These are phyloP conservation scores for Saccharomyces uvarum DNA, from an alignment of 1,139 yeast species.

Conservation along the genomic window DNA sequence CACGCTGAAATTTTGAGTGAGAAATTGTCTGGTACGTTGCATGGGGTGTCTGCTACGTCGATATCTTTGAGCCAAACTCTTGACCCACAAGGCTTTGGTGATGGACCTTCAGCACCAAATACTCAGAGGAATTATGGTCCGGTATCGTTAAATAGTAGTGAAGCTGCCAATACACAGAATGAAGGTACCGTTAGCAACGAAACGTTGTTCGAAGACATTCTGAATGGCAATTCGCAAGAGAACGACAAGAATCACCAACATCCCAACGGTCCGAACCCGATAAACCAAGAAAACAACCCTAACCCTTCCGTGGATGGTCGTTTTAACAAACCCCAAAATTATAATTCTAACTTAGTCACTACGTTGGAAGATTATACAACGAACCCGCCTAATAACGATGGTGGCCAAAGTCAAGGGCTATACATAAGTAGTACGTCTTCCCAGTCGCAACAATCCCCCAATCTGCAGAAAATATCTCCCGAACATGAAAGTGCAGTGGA, in stretches of 20 bases:
- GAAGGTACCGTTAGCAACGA: not conserved
- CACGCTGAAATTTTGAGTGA: slow-evolving; percentile 25
- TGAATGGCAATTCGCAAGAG: not conserved
- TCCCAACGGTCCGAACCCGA: not conserved
- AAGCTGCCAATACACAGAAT: not conserved
- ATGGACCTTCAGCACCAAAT: slow-evolving; percentile 1
- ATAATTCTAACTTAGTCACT: not conserved
- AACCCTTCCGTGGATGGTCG: not conserved
- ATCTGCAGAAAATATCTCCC: not conserved
- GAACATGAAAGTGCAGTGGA: not conserved
- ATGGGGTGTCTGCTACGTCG: slow-evolving; percentile 20
- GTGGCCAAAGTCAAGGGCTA: not conserved
- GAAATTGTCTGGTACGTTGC: slow-evolving; percentile 20
- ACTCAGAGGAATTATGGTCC: not conserved
- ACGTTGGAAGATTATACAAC: not conserved
- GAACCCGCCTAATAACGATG: slow-evolving; percentile 6
- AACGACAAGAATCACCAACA: not conserved
- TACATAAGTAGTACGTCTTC: not conserved
- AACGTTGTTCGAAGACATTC: not conserved
- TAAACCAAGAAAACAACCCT: not conserved
- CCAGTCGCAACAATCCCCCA: not conserved
- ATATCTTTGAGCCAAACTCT: slow-evolving; percentile 10
- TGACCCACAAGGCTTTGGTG: not conserved
- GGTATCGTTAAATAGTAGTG: not conserved
- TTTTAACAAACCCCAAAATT: not conserved